These are phyloP conservation scores for Populus hybrid DNA, from an alignment of 441 rosid species.

Conservation along the genomic window DNA sequence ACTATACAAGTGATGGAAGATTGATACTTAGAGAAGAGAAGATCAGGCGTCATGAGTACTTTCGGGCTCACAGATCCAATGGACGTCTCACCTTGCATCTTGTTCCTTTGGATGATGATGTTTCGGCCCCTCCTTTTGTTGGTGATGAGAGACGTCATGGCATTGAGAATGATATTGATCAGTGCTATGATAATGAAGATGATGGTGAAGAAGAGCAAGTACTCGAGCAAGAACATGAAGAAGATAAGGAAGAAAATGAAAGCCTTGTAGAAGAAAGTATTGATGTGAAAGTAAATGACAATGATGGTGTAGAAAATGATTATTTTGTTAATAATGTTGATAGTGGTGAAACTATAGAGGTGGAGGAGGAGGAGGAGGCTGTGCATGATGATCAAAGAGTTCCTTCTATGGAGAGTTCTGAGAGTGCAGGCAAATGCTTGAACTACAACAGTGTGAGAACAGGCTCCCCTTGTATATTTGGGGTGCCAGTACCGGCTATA, in stretches of 20 bases:
- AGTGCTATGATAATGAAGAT: background rate
- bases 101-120: slow-evolving; percentile 35
- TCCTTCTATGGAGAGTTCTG: slow-evolving; percentile 18
- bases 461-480: slow-evolving; percentile 43
- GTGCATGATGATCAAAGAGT: slow-evolving; percentile 22
- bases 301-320: background rate
- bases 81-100: slow-evolving; percentile 59
- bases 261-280: background rate
- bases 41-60: slow-evolving; percentile 48
- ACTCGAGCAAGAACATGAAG: background rate
- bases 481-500: slow-evolving; percentile 49
- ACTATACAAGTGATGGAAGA: slow-evolving; percentile 53
- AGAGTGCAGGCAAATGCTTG: slow-evolving; percentile 47
- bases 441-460: slow-evolving; percentile 24
- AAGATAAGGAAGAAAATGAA: slow-evolving; percentile 7
- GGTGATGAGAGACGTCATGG: slow-evolving; percentile 1
- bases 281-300: slow-evolving; percentile 5
- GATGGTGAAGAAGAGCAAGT: background rate
- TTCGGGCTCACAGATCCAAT: slow-evolving; percentile 41
- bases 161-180: background rate
- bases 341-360: slow-evolving; percentile 5
- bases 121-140: slow-evolving; percentile 1
- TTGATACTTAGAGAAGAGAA: slow-evolving; percentile 49
- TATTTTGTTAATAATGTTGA: background rate
- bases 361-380: background rate